Percentiles rank a stretch among this genome's conserved stretches.
These are phyloP conservation scores for Pulveroboletus sp. DNA, from an alignment of 1,284 basidiomycete genomes.

Conservation along the genomic window DNA sequence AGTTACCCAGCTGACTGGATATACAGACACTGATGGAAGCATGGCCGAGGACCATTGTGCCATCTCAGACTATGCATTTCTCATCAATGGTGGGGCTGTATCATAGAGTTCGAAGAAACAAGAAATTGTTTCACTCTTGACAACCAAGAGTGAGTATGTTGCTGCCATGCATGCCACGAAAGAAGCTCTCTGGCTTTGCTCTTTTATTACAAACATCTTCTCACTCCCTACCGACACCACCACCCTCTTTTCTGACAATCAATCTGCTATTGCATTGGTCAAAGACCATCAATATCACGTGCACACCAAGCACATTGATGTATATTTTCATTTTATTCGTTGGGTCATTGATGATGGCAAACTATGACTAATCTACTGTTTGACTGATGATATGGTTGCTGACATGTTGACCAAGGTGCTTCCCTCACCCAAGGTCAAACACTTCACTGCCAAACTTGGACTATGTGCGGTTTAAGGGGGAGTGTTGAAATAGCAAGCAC, in stretches of 20 bases:
- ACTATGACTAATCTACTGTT: not conserved
- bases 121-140: slow-evolving; percentile 24
- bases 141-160: slow-evolving; percentile 36
- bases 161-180: slow-evolving; percentile 26
- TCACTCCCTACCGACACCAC: not conserved
- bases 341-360: not conserved
- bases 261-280: slow-evolving; percentile 32
- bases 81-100: not conserved
- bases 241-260: slow-evolving; percentile 34
- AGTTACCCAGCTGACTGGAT: too few species aligned
- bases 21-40: not conserved
- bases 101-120: not conserved
- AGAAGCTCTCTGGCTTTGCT: slow-evolving; percentile 21
- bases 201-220: slow-evolving; percentile 13
- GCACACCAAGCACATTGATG: slow-evolving; percentile 39
- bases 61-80: not conserved
- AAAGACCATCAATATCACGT: slow-evolving; percentile 29
- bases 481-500: too few species aligned
- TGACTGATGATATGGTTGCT: not conserved
- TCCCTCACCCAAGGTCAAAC: too few species aligned
- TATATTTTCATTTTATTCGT: slow-evolving; percentile 7
- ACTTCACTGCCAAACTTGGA: too few species aligned
- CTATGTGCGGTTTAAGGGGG: too few species aligned
- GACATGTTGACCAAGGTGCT: not conserved
- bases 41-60: too few species aligned